Evolutionary conservation across 2,329 filamentous ascomycete species (phyloP).

Genomic region (Pseudogymnoascus sp.): DNA sequence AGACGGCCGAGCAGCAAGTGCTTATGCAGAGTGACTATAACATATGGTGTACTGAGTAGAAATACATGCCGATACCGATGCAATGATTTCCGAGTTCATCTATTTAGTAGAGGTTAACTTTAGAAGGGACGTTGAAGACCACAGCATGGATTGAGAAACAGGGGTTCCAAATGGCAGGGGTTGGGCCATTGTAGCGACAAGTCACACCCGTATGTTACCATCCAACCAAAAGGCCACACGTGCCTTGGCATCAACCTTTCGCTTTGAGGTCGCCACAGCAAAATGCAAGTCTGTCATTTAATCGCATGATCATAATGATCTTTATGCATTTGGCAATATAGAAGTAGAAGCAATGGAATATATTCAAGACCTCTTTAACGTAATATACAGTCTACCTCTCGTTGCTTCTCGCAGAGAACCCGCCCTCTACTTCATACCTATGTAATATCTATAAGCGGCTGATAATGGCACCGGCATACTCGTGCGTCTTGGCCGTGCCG

Average conservation of each 20-base stretch:
- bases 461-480: constrained; percentile 93
- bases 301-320: not conserved
- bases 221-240: not conserved
- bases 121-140: not conserved
- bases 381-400: constrained; percentile 23
- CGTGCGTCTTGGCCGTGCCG: constrained; percentile 89
- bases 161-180: not conserved
- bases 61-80: not conserved
- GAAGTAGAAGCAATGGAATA: not conserved
- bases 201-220: not conserved
- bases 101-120: not conserved
- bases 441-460: constrained; percentile 30
- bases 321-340: not conserved
- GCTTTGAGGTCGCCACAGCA: not conserved
- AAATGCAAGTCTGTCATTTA: not conserved
- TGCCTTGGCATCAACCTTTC: not conserved
- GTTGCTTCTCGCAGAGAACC: not conserved
- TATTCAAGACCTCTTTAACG: constrained; percentile 19
- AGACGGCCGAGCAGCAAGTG: not conserved
- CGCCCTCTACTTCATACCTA: constrained; percentile 13
- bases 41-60: not conserved
- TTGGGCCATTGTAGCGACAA: not conserved
- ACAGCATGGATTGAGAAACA: not conserved
- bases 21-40: not conserved
- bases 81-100: not conserved